Conservation (phyloP, 2,329 filamentous ascomycete genomes). For the Neonectria magnoliae region DNA sequence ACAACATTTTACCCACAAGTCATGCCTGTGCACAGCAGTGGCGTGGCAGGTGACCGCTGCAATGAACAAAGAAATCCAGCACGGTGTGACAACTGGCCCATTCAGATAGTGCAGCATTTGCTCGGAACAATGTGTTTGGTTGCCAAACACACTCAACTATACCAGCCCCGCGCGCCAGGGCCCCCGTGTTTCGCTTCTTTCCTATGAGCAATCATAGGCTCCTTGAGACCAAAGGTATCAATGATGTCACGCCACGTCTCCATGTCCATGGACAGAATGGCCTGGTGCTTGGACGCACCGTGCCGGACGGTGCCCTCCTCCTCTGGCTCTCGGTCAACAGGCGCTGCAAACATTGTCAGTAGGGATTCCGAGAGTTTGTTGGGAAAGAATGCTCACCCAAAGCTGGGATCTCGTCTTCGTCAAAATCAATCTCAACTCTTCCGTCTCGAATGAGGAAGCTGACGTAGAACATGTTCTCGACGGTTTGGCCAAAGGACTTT, state of each 20-base stretch:
- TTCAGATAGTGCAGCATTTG: not conserved
- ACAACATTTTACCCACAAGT: not conserved
- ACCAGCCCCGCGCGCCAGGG: conserved; percentile 72
- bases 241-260: conserved; percentile 83
- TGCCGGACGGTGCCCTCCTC: conserved; percentile 58
- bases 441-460: conserved; percentile 94
- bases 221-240: conserved; percentile 77
- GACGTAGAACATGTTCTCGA: conserved; percentile 97
- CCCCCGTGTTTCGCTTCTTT: conserved; percentile 64
- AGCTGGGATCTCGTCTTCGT: conserved; percentile 79
- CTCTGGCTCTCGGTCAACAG: conserved; percentile 54
- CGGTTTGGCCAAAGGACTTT: conserved; percentile 88
- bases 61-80: not conserved
- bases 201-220: conserved; percentile 87
- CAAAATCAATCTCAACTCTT: conserved; percentile 76
- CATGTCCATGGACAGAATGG: conserved; percentile 89
- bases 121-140: not conserved
- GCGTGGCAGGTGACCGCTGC: not conserved
- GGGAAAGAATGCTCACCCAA: conserved; percentile 68
- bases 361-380: conserved; percentile 1
- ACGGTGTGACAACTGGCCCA: not conserved
- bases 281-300: conserved; percentile 78
- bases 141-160: conserved; percentile 56
- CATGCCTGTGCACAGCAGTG: not conserved
- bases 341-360: conserved; percentile 43